phyloP scores from a whole-genome alignment of 768 basidiomycete genomes.

The Dioszegia aurantiaca region DNA sequence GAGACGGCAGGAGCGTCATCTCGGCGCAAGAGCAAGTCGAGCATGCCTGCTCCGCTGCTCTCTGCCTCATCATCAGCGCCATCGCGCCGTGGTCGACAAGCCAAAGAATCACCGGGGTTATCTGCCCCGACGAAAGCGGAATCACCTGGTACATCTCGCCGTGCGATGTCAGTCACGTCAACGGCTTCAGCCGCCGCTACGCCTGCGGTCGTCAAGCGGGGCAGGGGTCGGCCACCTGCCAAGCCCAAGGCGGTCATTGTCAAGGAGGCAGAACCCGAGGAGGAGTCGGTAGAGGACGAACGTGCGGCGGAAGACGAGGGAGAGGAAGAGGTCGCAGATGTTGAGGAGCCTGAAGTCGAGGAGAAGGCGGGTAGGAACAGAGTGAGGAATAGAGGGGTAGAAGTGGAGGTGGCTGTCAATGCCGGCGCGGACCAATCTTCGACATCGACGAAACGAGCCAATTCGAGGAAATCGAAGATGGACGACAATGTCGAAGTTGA shows the following conservation, averaged over 20 bases:
- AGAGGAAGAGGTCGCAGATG: no score
- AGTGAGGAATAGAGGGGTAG: slow-evolving; percentile 5
- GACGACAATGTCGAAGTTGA: no score
- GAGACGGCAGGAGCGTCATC: slow-evolving; percentile 17
- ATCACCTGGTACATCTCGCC: slow-evolving; percentile 34
- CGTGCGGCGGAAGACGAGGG: slow-evolving; percentile 17
- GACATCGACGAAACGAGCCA: no score
- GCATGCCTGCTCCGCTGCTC: slow-evolving; percentile 7
- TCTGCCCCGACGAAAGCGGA: slow-evolving; percentile 24
- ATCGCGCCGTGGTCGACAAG: slow-evolving; percentile 2
- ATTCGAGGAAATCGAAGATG: no score
- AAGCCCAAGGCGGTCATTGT: neutral
- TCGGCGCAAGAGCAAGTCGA: slow-evolving; percentile 8
- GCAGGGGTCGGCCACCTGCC: slow-evolving; percentile 4
- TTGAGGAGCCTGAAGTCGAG: no score
- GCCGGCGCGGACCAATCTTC: neutral
- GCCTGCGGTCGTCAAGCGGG: slow-evolving; percentile 4
- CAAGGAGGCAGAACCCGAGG: slow-evolving; percentile 2
- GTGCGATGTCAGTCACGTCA: slow-evolving; percentile 30
- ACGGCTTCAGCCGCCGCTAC: slow-evolving; percentile 25
- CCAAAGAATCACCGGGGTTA: slow-evolving; percentile 20
- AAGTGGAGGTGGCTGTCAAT: slow-evolving; percentile 3
- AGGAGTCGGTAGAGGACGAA: neutral
- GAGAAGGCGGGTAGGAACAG: slow-evolving; percentile 17
- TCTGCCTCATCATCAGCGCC: neutral